Evolutionary conservation across 2,329 filamentous ascomycete species (phyloP).

Genomic region (Colletotrichum zoysiae): DNA sequence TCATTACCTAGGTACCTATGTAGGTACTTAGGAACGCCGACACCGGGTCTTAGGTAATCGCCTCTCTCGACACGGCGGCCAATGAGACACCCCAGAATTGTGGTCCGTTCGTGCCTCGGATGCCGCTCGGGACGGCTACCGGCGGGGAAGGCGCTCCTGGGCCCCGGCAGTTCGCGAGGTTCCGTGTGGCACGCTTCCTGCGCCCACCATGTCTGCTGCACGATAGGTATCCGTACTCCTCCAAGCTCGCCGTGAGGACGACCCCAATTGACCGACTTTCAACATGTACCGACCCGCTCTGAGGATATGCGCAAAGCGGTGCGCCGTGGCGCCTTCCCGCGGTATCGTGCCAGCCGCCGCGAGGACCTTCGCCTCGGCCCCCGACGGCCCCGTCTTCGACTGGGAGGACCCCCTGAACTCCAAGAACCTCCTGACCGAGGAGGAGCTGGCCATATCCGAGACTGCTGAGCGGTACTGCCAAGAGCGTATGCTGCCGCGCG

Average conservation of each 20-base stretch:
- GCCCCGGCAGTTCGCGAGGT: conserved; percentile 16
- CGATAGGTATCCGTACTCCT: background rate
- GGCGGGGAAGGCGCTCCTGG: conserved; percentile 29
- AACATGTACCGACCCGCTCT: conserved; percentile 32
- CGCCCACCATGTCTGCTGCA: conserved; percentile 8
- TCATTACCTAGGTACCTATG: conserved; percentile 29
- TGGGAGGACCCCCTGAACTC: conserved; percentile 91
- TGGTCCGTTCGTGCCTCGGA: conserved; percentile 30
- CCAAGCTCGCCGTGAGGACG: conserved; percentile 9
- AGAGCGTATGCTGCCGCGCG: conserved; percentile 85
- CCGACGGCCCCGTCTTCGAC: conserved; percentile 69
- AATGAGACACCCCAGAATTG: conserved; percentile 11
- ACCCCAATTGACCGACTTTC: conserved; percentile 13
- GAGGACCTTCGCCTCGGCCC: conserved; percentile 54
- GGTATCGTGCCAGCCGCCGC: conserved; percentile 25
- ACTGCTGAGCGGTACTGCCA: conserved; percentile 96
- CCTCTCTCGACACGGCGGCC: background rate
- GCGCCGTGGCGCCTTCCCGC: conserved; percentile 37
- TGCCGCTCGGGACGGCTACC: conserved; percentile 36
- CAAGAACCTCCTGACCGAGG: conserved; percentile 84
- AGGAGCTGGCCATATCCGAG: conserved; percentile 90
- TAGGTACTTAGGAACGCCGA: conserved; percentile 23
- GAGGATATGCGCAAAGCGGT: conserved; percentile 34
- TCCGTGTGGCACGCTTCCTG: background rate
- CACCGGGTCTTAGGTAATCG: conserved; percentile 35